These are phyloP conservation scores for Psidium guajava DNA, from an alignment of 345 rosid species.

Conservation along the genomic window DNA sequence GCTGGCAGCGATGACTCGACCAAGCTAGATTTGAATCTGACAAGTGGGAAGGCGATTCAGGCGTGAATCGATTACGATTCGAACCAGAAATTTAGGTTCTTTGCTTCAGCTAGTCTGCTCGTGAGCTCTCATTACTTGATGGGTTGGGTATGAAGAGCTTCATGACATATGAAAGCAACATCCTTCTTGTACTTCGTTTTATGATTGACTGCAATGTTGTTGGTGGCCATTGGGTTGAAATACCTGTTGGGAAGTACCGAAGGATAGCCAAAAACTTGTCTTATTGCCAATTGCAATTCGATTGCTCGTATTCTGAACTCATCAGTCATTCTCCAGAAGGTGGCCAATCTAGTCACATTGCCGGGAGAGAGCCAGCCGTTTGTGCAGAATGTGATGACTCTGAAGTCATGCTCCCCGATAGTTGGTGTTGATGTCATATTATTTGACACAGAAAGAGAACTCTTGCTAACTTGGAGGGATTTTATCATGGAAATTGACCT, in stretches of 20 bases:
- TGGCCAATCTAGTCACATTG: conserved; percentile 87
- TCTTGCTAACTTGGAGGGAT: conserved; percentile 94
- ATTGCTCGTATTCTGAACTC: conserved; percentile 91
- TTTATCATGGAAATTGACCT: conserved; percentile 86
- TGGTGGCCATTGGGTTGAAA: conserved; percentile 98
- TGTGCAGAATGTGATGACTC: conserved; percentile 91
- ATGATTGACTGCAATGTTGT: conserved; percentile 83
- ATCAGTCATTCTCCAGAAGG: conserved; percentile 88
- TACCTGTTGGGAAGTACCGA: conserved; percentile 71
- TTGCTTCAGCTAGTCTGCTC: conserved; percentile 78
- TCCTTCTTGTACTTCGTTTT: conserved; percentile 88
- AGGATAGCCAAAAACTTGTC: conserved; percentile 53
- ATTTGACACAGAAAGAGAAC: conserved; percentile 82
- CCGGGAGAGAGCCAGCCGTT: conserved; percentile 89
- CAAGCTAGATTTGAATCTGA: conserved; percentile 37
- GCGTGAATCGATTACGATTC: conserved; percentile 84
- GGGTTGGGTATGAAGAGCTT: conserved; percentile 89
- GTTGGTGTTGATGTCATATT: conserved; percentile 94
- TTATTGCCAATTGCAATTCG: conserved; percentile 79
- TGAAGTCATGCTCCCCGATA: conserved; percentile 83
- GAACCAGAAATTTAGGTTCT: conserved; percentile 44
- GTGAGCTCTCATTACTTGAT: conserved; percentile 76
- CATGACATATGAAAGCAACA: conserved; percentile 91
- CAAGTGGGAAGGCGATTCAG: conserved; percentile 45
- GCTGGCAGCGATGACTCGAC: conserved; percentile 2